Percentiles rank a stretch among this genome's conserved stretches.
These are phyloP conservation scores for Lindgomyces ingoldianus DNA, from an alignment of 495 filamentous ascomycete species.

Conservation along the genomic window DNA sequence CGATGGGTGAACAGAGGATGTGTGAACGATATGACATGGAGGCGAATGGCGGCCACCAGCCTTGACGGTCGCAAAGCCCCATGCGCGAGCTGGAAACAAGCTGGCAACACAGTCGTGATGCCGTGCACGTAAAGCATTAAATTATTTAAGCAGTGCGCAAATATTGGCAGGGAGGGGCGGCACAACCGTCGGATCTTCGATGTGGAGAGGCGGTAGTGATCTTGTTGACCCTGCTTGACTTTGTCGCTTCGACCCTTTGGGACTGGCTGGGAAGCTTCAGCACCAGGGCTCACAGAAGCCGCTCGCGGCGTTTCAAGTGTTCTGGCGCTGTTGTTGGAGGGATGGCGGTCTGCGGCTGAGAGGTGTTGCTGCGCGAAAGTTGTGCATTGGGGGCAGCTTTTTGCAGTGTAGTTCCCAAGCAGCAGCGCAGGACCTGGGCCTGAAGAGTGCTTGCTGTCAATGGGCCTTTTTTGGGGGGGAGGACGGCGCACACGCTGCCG, in stretches of 20 bases:
- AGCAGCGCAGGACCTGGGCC: no score
- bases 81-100: neutral
- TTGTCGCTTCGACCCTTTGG: conserved; percentile 8
- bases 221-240: neutral
- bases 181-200: conserved; percentile 31
- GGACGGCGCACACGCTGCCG: neutral
- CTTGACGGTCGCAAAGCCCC: no score
- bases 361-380: neutral
- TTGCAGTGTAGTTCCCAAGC: neutral
- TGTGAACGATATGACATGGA: neutral
- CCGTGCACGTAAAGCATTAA: neutral
- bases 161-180: conserved; percentile 25
- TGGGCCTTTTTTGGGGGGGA: no score
- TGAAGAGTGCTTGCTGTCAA: no score
- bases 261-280: conserved; percentile 1
- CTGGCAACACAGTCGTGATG: neutral
- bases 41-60: no score
- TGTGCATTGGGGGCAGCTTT: neutral
- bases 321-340: neutral
- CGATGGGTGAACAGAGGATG: neutral
- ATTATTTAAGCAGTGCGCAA: neutral
- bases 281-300: neutral
- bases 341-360: conserved; percentile 27
- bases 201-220: conserved; percentile 30
- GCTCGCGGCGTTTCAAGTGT: conserved; percentile 11